Evolutionary conservation across 306 rosid species (phyloP).

Genomic region (Quillaja saponaria): DNA sequence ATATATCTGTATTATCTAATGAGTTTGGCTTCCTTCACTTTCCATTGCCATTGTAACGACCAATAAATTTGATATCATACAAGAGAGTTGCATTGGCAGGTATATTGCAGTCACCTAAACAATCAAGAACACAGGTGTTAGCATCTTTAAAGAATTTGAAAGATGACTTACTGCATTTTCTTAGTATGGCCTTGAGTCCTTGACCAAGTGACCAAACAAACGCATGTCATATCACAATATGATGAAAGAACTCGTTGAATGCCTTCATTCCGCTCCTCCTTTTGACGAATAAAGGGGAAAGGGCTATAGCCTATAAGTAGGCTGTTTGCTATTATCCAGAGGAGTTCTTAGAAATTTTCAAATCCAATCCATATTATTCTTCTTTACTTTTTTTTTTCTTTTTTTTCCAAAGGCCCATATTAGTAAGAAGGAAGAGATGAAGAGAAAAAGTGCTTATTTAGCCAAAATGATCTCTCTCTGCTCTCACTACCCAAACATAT

Average conservation of each 20-base stretch:
- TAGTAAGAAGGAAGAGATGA: too few species aligned
- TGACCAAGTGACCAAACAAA: slow-evolving; percentile 20
- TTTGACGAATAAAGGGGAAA: too few species aligned
- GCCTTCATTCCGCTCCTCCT: too few species aligned
- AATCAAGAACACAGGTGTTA: slow-evolving; percentile 32
- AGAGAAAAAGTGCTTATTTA: slow-evolving; percentile 7
- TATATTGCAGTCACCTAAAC: slow-evolving; percentile 89
- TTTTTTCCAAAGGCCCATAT: background rate
- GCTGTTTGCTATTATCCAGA: too few species aligned
- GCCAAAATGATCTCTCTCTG: background rate
- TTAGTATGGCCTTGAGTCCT: slow-evolving; percentile 10
- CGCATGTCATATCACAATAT: slow-evolving; percentile 6
- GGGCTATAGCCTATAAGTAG: too few species aligned
- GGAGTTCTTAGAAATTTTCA: background rate
- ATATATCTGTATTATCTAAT: slow-evolving; percentile 20
- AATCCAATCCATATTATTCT: background rate
- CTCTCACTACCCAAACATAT: background rate
- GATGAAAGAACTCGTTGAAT: slow-evolving; percentile 10
- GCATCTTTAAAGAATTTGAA: slow-evolving; percentile 24
- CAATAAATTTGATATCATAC: slow-evolving; percentile 73
- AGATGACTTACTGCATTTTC: slow-evolving; percentile 3
- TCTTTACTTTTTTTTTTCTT: background rate
- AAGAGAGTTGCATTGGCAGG: slow-evolving; percentile 90
- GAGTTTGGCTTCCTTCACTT: slow-evolving; percentile 42
- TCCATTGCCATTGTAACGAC: slow-evolving; percentile 77